Evolutionary conservation across 371 early-diverging fungal genomes (phyloP).

Genomic region (Funneliformis caledonium): DNA sequence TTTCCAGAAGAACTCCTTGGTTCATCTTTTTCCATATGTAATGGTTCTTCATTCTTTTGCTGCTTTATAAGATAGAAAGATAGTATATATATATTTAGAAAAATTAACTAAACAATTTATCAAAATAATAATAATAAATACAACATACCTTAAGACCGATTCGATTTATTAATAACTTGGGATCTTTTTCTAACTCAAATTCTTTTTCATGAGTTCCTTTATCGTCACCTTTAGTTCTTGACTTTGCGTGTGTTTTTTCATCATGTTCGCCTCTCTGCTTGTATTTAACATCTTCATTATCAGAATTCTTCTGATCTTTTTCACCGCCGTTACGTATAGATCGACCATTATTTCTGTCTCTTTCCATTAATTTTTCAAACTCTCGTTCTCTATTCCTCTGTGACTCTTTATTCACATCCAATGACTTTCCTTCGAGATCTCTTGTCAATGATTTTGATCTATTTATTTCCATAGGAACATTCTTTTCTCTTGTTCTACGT

Average conservation of each 20-base stretch:
- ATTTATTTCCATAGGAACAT: neutral
- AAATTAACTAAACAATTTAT: neutral
- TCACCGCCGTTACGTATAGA: neutral
- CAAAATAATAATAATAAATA: neutral
- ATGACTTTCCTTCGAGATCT: neutral
- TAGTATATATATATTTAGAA: neutral
- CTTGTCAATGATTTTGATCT: conserved; percentile 8
- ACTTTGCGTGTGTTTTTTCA: neutral
- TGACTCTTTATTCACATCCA: neutral
- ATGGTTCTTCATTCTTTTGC: neutral
- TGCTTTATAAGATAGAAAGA: neutral
- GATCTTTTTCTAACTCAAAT: conserved; percentile 21
- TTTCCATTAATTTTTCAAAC: neutral
- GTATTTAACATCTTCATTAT: neutral
- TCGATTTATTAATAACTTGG: neutral
- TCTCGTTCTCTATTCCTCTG: neutral
- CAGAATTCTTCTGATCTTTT: neutral
- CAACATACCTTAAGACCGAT: neutral
- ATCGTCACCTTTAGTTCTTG: neutral
- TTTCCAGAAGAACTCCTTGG: neutral
- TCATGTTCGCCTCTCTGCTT: neutral
- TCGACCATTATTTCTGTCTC: neutral
- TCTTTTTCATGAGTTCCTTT: neutral
- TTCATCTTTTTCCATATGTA: conserved; percentile 15
- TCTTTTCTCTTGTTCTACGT: neutral